phyloP scores from a whole-genome alignment of 345 rosid genomes.

The Sonneratia caseolaris region DNA sequence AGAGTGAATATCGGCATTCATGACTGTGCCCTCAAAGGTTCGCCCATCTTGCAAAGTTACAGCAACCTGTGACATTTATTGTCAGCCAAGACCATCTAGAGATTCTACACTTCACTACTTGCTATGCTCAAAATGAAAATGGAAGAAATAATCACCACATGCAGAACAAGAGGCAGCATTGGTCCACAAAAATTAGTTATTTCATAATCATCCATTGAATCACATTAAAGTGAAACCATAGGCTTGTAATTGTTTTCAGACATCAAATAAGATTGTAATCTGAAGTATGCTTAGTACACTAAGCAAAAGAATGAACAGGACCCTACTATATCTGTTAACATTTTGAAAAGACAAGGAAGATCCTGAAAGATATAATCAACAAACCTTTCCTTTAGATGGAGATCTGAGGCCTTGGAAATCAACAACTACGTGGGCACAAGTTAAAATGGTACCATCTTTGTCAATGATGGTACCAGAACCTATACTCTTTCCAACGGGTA shows the following conservation, averaged over 20 bases:
- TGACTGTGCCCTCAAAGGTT: slow-evolving; percentile 68
- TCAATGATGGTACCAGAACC: slow-evolving; percentile 91
- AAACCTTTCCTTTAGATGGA: slow-evolving; percentile 56
- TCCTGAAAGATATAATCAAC: slow-evolving; percentile 9
- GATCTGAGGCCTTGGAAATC: slow-evolving; percentile 44
- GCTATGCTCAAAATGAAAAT: background rate
- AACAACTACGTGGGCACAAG: slow-evolving; percentile 84
- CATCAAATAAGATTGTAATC: background rate
- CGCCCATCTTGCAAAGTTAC: slow-evolving; percentile 97
- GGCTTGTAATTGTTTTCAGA: background rate
- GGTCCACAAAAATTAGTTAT: background rate
- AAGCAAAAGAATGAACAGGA: background rate
- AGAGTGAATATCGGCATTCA: slow-evolving; percentile 77
- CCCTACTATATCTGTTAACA: background rate
- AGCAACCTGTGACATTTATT: slow-evolving; percentile 48
- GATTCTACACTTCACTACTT: background rate
- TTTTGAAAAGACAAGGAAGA: background rate
- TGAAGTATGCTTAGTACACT: background rate
- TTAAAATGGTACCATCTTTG: slow-evolving; percentile 70
- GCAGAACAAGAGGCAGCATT: background rate
- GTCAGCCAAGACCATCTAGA: background rate
- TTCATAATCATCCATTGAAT: background rate
- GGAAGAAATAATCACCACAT: background rate
- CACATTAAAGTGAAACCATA: background rate
- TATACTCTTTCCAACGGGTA: slow-evolving; percentile 37